A percentile compares a stretch with the other conserved stretches of the same genome.
Evolutionary conservation across 306 rosid genomes (phyloP).

Genomic region (Aeschynomene evenia): DNA sequence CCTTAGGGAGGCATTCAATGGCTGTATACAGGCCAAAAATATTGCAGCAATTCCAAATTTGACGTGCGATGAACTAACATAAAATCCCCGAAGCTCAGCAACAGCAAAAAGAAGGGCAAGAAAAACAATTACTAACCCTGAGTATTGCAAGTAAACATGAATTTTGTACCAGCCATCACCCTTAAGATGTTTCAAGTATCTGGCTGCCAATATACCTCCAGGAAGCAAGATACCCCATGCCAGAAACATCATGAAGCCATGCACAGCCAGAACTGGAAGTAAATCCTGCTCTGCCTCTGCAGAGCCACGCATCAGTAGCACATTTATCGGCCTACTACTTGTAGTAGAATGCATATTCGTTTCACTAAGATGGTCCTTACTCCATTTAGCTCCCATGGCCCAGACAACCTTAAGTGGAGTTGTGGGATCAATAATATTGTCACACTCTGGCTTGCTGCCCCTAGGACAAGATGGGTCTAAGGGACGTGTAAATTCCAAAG

Average conservation of each 20-base stretch:
- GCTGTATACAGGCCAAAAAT: slow-evolving; percentile 68
- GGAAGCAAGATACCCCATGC: slow-evolving; percentile 96
- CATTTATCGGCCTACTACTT: slow-evolving; percentile 71
- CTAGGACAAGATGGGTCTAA: slow-evolving; percentile 65
- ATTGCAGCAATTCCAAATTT: slow-evolving; percentile 69
- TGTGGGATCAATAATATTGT: slow-evolving; percentile 72
- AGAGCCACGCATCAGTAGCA: slow-evolving; percentile 77
- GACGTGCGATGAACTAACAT: slow-evolving; percentile 71
- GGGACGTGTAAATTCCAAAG: slow-evolving; percentile 84
- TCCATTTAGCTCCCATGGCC: slow-evolving; percentile 96
- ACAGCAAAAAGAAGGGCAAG: slow-evolving; percentile 90
- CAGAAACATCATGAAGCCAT: slow-evolving; percentile 94
- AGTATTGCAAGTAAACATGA: slow-evolving; percentile 92
- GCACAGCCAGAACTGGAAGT: slow-evolving; percentile 86
- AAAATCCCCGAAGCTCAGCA: slow-evolving; percentile 86
- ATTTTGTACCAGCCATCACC: slow-evolving; percentile 89
- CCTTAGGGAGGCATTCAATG: slow-evolving; percentile 66
- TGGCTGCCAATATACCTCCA: slow-evolving; percentile 80
- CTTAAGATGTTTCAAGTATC: slow-evolving; percentile 87
- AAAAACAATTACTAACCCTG: slow-evolving; percentile 72
- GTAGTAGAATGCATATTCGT: slow-evolving; percentile 82
- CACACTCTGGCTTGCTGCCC: slow-evolving; percentile 59
- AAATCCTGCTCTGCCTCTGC: slow-evolving; percentile 95
- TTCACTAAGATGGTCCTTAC: slow-evolving; percentile 49
- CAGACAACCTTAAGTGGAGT: slow-evolving; percentile 87